Conservation (phyloP, 176 grass and related monocot genomes). For the Triticum timopheevii region DNA sequence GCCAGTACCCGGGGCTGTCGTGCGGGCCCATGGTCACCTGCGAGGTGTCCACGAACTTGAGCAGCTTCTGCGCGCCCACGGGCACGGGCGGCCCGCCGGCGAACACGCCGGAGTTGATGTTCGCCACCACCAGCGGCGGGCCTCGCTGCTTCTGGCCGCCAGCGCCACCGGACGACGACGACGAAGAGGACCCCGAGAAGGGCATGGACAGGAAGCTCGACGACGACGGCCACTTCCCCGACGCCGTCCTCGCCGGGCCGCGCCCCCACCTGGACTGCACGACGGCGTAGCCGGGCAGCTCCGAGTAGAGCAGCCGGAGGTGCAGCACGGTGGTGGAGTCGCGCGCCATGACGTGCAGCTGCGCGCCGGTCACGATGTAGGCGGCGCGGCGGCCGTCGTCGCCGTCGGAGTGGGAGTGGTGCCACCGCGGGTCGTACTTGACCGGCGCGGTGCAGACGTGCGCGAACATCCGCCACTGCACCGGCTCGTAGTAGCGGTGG, state of each 20-base stretch:
- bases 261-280: conserved; percentile 65
- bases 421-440: conserved; percentile 58
- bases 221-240: conserved; percentile 22
- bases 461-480: conserved; percentile 66
- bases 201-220: conserved; percentile 49
- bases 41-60: conserved; percentile 81
- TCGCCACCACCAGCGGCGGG: conserved; percentile 10
- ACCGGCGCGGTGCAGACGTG: conserved; percentile 68
- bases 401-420: background rate
- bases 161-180: background rate
- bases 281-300: conserved; percentile 53
- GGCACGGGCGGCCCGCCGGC: conserved; percentile 57
- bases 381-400: conserved; percentile 23
- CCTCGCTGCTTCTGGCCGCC: conserved; percentile 17
- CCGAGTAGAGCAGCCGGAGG: conserved; percentile 62
- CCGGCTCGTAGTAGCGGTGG: conserved; percentile 59
- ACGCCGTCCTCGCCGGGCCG: background rate
- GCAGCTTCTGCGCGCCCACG: conserved; percentile 59
- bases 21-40: conserved; percentile 79
- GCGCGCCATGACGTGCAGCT: conserved; percentile 53
- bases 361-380: conserved; percentile 63
- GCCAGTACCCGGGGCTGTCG: conserved; percentile 82
- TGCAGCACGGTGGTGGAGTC: conserved; percentile 49
- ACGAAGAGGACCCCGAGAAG: conserved; percentile 17
- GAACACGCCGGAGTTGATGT: conserved; percentile 56